phyloP scores from a whole-genome alignment of 78 protist species.

The Dictyostelium firmibasis region DNA sequence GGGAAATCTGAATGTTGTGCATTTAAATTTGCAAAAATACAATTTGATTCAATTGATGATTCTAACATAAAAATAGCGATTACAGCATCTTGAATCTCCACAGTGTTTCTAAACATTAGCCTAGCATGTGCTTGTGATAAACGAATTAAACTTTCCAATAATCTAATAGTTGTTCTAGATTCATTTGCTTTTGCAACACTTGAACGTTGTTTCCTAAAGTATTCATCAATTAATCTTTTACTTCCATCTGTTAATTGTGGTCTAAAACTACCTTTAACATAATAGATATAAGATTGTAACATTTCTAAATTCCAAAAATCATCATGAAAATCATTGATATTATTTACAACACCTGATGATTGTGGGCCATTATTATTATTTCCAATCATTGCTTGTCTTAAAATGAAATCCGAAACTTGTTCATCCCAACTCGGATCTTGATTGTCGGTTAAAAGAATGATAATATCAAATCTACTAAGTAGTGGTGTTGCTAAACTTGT shows the following conservation, averaged over 20 bases:
- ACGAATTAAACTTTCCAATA: slow-evolving; percentile 94
- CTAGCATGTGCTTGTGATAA: slow-evolving; percentile 94
- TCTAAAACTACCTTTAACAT: slow-evolving; percentile 44
- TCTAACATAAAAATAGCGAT: slow-evolving; percentile 88
- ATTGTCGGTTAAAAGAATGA: slow-evolving; percentile 92
- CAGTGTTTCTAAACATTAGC: slow-evolving; percentile 79
- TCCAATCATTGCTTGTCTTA: slow-evolving; percentile 29
- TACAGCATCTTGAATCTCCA: slow-evolving; percentile 87
- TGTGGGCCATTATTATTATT: neutral
- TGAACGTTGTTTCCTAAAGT: slow-evolving; percentile 86
- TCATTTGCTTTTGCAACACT: slow-evolving; percentile 46
- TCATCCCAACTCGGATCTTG: slow-evolving; percentile 86
- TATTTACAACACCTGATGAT: neutral
- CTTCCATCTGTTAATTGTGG: slow-evolving; percentile 78
- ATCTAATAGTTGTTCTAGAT: slow-evolving; percentile 96
- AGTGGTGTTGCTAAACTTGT: slow-evolving; percentile 94
- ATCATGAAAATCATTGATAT: neutral
- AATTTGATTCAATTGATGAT: slow-evolving; percentile 56
- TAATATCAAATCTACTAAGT: slow-evolving; percentile 96
- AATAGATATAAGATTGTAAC: slow-evolving; percentile 69
- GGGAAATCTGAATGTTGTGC: slow-evolving; percentile 82
- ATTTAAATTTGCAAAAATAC: slow-evolving; percentile 8
- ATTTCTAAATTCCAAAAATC: slow-evolving; percentile 86
- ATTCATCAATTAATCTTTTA: slow-evolving; percentile 55
- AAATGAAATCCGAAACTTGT: slow-evolving; percentile 77